These are phyloP conservation scores for Besnoitia besnoiti DNA, from an alignment of 169 alveolate species.

Conservation along the genomic window DNA sequence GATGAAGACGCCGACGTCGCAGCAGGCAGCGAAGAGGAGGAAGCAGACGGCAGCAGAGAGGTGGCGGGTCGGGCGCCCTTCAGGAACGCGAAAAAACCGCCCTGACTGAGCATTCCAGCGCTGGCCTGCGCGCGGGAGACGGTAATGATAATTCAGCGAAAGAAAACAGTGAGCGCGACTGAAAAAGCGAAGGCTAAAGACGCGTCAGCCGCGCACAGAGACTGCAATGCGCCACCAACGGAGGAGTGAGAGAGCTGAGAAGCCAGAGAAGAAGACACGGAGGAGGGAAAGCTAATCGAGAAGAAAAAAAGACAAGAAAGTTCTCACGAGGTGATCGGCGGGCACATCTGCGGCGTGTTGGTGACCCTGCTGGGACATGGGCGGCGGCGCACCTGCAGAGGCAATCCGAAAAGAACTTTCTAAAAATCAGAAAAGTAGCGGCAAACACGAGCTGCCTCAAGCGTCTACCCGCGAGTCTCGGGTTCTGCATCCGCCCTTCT, in stretches of 20 bases:
- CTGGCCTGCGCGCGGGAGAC: neutral
- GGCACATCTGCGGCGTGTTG: too few species aligned
- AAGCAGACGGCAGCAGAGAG: neutral
- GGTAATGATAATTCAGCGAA: neutral
- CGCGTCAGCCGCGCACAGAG: too few species aligned
- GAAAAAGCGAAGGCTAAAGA: neutral
- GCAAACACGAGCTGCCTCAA: too few species aligned
- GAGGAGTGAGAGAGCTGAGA: neutral
- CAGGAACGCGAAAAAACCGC: slow-evolving; percentile 59
- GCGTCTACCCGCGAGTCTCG: too few species aligned
- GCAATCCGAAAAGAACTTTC: too few species aligned
- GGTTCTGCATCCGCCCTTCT: too few species aligned
- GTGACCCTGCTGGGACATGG: too few species aligned
- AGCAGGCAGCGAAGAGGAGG: too few species aligned
- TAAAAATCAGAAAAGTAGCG: too few species aligned
- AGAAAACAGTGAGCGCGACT: neutral
- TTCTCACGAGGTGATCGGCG: neutral
- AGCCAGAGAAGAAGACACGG: neutral
- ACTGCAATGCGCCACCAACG: neutral
- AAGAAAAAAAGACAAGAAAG: neutral
- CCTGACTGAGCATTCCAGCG: slow-evolving; percentile 60
- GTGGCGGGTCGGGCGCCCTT: slow-evolving; percentile 53
- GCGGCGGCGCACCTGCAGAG: too few species aligned
- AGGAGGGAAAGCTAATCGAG: neutral
- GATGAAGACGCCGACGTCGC: neutral